A percentile compares a stretch with the other conserved stretches of the same genome.
phyloP scores from a whole-genome alignment of 2,329 filamentous ascomycete species.

The Xylaria sp. region DNA sequence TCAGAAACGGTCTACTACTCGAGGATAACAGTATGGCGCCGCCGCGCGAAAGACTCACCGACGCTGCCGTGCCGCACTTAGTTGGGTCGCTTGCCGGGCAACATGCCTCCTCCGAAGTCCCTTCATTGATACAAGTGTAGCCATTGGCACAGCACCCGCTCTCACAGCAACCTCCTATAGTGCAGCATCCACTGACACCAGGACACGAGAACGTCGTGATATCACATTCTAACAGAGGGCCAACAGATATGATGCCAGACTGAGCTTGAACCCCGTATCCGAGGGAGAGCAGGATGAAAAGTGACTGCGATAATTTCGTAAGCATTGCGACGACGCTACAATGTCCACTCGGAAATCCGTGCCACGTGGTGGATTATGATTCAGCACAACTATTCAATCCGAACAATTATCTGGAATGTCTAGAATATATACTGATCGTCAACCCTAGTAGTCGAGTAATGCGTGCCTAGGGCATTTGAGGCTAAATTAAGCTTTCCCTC shows the following conservation, averaged over 20 bases:
- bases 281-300: not conserved
- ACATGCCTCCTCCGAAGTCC: slow-evolving; percentile 20
- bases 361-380: not conserved
- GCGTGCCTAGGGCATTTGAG: not conserved
- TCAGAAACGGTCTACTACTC: not conserved
- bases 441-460: not conserved
- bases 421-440: not conserved
- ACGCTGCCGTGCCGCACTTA: slow-evolving; percentile 14
- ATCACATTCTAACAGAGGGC: slow-evolving; percentile 12
- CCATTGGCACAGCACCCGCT: slow-evolving; percentile 18
- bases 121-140: slow-evolving; percentile 21
- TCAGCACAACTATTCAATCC: not conserved
- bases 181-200: slow-evolving; percentile 10
- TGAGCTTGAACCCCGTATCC: slow-evolving; percentile 6
- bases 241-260: slow-evolving; percentile 11
- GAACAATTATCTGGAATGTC: not conserved
- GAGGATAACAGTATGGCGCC: not conserved
- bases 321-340: not conserved
- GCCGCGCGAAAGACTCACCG: not conserved
- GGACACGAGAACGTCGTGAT: slow-evolving; percentile 22
- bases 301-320: not conserved
- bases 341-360: not conserved
- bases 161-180: slow-evolving; percentile 17
- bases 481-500: not conserved
- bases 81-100: slow-evolving; percentile 18